Evolutionary conservation across 331 rosid species (phyloP).

Genomic region (Malus hybrid): DNA sequence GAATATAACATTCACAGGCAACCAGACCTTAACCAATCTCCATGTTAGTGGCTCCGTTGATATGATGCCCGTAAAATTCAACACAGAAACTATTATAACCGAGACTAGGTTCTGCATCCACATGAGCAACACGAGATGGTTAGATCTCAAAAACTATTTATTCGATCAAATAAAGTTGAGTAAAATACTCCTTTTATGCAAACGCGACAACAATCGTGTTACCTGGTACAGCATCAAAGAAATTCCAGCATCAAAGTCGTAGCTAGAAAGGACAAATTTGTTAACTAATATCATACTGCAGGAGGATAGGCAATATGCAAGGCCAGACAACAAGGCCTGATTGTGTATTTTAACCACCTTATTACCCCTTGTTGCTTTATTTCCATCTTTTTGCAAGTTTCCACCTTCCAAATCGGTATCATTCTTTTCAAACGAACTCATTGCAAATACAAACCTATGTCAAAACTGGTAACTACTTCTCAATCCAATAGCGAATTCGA

Average conservation of each 20-base stretch:
- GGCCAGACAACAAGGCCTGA: conserved; percentile 79
- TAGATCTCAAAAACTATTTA: conserved; percentile 6
- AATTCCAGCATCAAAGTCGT: conserved; percentile 84
- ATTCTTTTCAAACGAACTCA: conserved; percentile 52
- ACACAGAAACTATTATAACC: conserved; percentile 57
- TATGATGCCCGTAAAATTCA: conserved; percentile 68
- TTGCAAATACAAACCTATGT: conserved; percentile 27
- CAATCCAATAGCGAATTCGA: not conserved
- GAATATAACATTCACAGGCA: conserved; percentile 90
- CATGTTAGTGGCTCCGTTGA: conserved; percentile 92
- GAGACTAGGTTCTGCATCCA: conserved; percentile 88
- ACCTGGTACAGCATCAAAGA: conserved; percentile 96
- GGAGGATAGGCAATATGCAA: conserved; percentile 83
- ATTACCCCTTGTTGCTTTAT: conserved; percentile 30
- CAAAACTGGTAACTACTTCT: not conserved
- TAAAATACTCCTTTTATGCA: not conserved
- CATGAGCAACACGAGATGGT: conserved; percentile 14
- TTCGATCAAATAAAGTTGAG: not conserved
- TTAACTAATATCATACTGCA: conserved; percentile 92
- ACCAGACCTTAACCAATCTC: conserved; percentile 91
- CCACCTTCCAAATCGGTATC: conserved; percentile 68
- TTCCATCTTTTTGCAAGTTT: conserved; percentile 50
- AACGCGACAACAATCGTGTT: not conserved
- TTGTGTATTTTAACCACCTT: conserved; percentile 50
- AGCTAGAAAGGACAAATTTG: conserved; percentile 86